Conservation (phyloP, 495 filamentous ascomycete genomes). For the Elasticomyces elasticus region DNA sequence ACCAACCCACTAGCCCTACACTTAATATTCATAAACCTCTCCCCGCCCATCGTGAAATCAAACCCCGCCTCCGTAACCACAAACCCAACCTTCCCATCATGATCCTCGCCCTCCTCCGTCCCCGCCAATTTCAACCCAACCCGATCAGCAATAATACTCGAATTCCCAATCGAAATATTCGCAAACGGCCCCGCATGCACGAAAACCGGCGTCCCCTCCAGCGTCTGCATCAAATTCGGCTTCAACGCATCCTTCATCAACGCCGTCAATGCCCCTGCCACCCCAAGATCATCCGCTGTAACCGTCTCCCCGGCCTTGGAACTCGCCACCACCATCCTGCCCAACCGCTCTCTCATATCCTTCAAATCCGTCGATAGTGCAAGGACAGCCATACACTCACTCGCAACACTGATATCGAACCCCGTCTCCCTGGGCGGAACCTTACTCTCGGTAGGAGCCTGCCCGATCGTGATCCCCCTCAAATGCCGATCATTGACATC, state of each 20-base stretch:
- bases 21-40: constrained; percentile 99
- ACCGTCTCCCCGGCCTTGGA: constrained; percentile 79
- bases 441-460: constrained; percentile 73
- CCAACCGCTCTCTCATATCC: constrained; percentile 89
- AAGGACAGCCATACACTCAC: constrained; percentile 96
- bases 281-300: constrained; percentile 91
- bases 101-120: constrained; percentile 82
- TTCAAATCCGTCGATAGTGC: constrained; percentile 78
- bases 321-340: constrained; percentile 91
- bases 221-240: constrained; percentile 95
- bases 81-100: constrained; percentile 75
- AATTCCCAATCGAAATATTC: constrained; percentile 95
- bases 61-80: constrained; percentile 98
- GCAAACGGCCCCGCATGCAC: constrained; percentile 96
- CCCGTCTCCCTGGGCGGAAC: constrained; percentile 73
- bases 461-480: constrained; percentile 75
- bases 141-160: constrained; percentile 87
- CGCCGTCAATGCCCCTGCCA: constrained; percentile 82
- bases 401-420: constrained; percentile 95
- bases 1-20: constrained; percentile 87
- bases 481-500: constrained; percentile 97
- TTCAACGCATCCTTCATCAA: constrained; percentile 98
- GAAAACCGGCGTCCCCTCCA: constrained; percentile 94
- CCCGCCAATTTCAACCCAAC: constrained; percentile 91
- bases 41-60: constrained; percentile 98